phyloP scores from a whole-genome alignment of 1,284 basidiomycete genomes.

The Moesziomyces sp. region DNA sequence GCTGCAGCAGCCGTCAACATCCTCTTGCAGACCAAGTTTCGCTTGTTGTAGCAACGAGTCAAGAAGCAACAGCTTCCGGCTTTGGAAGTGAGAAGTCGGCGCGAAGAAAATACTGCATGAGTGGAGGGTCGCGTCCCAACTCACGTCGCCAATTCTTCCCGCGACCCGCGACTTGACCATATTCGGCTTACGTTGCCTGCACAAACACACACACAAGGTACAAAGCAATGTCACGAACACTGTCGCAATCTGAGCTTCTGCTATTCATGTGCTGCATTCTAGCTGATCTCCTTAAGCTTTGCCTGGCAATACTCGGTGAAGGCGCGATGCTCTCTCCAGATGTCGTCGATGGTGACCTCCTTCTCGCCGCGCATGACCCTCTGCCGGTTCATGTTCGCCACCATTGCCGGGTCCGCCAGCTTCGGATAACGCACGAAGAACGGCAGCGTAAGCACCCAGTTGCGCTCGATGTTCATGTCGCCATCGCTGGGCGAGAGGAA shows the following conservation, averaged over 20 bases:
- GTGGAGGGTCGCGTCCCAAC: conserved; percentile 5
- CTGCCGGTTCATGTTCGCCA: conserved; percentile 36
- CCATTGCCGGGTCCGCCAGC: conserved; percentile 24
- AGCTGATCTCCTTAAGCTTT: conserved; percentile 31
- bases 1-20: not conserved
- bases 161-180: no score
- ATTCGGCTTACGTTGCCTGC: no score
- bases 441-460: conserved; percentile 43
- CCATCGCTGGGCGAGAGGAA: conserved; percentile 20
- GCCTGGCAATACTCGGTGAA: conserved; percentile 23
- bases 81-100: no score
- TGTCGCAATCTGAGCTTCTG: no score
- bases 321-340: conserved; percentile 39
- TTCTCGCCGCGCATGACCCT: conserved; percentile 12
- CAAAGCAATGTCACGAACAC: no score
- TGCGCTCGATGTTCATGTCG: conserved; percentile 31
- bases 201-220: no score
- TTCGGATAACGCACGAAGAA: conserved; percentile 51
- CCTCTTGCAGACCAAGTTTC: no score
- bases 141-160: not conserved
- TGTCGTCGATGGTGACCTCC: conserved; percentile 31
- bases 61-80: no score
- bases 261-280: no score
- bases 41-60: no score
- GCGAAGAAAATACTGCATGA: not conserved